Evolutionary conservation across 768 basidiomycete genomes (phyloP), one percentile per base, ranked within the genome.

Genomic region (Holtermanniella nyarrowii): DNA sequence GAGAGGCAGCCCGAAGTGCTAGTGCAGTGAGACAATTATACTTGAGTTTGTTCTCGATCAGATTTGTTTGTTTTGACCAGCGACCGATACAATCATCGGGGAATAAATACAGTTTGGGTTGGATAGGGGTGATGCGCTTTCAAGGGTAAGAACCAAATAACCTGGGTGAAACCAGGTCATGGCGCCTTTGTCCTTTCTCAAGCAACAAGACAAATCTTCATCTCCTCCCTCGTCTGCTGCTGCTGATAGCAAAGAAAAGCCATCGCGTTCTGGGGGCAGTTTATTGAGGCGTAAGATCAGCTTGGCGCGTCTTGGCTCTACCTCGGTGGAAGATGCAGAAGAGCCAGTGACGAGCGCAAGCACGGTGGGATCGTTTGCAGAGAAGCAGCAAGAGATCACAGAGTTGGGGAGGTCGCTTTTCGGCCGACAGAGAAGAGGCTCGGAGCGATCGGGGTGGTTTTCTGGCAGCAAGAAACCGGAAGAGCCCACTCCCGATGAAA

Each of bases 151-250:
- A n/a, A n/a, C n/a, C n/a, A n/a, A n/a, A n/a, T n/a, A n/a, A 37
- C 10, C 31, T 37, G 10, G 31, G 31, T 16, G 31, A 7, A 37
- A 16, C 16, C 42, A 18, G 42, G 22, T 50, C 49, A 54, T 54
- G 52, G 47, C 52, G n/a, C 52, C 52, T 5, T 31, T 54, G 18
- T 54, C 53, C 4, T 50, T 54, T 53, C 41, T 59, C 16, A 50
- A 49, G 49, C 31, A 40, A 4, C 46, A 55, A 44, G 46, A 44
- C 26, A 49, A 53, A 37, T 37, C 31, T 16, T 16, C 31, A 16
- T 7, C 31, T 37, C 10, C 16, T 37, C 31, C 31, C 10, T 7
- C 31, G 31, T 16, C 31, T 7, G 31, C 31, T 37, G 31, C 31
- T 7, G 31, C n/a, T n/a, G n/a, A 37, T 14, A 22, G 43, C 18